A percentile compares a stretch with the other conserved stretches of the same genome.
Evolutionary conservation across 2,329 filamentous ascomycete genomes (phyloP).

Genomic region (Emydomyces testavorans): DNA sequence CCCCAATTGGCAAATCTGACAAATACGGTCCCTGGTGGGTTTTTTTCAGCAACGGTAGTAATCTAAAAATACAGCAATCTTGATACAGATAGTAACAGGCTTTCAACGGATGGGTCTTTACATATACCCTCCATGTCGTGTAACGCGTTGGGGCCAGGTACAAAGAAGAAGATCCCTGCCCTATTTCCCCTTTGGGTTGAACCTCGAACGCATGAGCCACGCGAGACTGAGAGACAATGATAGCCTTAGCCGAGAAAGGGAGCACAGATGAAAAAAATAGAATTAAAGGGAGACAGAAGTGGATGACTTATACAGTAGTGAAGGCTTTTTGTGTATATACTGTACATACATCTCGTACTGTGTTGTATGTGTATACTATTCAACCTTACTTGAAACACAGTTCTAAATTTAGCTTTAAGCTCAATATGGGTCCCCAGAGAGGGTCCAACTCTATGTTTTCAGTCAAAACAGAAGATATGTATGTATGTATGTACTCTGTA

Average conservation of each 20-base stretch:
- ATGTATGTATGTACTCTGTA: no score
- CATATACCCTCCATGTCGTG: constrained; percentile 1
- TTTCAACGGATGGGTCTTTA: not conserved
- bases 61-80: no score
- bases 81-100: not conserved
- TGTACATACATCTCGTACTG: not conserved
- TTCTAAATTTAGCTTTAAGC: constrained; percentile 6
- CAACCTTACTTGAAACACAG: no score
- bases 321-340: not conserved
- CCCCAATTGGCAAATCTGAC: not conserved
- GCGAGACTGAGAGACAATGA: not conserved
- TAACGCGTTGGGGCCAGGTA: constrained; percentile 4
- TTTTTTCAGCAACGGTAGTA: not conserved
- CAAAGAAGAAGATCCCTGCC: not conserved
- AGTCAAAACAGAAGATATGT: no score
- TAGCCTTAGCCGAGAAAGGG: constrained; percentile 2
- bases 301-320: not conserved
- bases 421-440: not conserved
- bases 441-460: not conserved
- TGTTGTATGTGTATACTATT: no score
- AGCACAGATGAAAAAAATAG: not conserved
- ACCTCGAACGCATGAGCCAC: not conserved
- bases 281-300: not conserved
- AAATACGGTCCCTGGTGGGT: not conserved
- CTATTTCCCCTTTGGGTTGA: not conserved